Percentiles rank a stretch among this genome's conserved stretches.
Conservation (phyloP, 148 eudicot genomes). For the Rhododendron griersonianum region DNA sequence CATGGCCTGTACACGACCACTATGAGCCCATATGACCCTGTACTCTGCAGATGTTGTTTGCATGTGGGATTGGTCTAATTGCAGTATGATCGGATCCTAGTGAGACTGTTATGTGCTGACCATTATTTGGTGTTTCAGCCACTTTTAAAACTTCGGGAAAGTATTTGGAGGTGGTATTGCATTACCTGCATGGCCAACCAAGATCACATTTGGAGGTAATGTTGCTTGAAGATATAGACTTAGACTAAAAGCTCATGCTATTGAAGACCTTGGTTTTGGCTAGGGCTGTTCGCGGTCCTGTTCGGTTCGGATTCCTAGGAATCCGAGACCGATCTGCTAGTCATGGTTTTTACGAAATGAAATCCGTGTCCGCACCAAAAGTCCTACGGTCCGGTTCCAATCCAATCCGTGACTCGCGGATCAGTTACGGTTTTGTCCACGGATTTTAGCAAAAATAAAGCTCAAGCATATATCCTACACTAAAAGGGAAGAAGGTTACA, state of each 20-base stretch:
- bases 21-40: background rate
- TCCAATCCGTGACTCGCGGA: too few species aligned
- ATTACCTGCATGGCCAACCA: background rate
- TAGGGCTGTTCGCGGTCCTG: background rate
- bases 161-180: background rate
- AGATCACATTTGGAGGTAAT: background rate
- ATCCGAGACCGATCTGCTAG: too few species aligned
- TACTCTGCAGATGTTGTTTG: background rate
- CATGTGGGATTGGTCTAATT: background rate
- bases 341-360: too few species aligned
- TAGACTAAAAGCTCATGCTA: background rate
- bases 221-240: background rate
- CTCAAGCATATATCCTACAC: too few species aligned
- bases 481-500: too few species aligned
- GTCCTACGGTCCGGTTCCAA: too few species aligned
- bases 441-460: too few species aligned
- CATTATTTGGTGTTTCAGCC: background rate
- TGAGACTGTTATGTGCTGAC: background rate
- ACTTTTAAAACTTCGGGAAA: background rate
- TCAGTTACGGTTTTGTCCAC: too few species aligned
- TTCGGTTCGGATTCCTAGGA: too few species aligned
- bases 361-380: too few species aligned
- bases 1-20: background rate
- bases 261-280: background rate
- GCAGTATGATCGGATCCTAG: background rate